Base-by-base conservation (phyloP, 2,329 filamentous ascomycete genomes). In the Nannizzia gypsea region DNA sequence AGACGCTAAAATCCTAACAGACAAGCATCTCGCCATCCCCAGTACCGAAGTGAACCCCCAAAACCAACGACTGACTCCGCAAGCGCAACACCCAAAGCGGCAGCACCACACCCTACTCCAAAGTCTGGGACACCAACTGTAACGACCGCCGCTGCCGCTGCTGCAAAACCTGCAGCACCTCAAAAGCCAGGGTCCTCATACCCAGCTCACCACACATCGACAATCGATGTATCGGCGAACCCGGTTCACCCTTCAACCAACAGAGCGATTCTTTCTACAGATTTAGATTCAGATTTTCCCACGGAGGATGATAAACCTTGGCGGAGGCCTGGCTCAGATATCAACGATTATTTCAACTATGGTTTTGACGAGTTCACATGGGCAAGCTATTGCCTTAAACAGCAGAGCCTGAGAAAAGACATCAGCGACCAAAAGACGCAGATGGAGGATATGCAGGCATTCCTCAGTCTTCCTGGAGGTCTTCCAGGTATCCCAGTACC, bases 291-390 rank as follows among this genome's bases (percentile, higher is more conserved):
- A 67, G 82, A 91, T 20, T 81, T 84, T 40, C 86, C 89, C 6
- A 64, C 79, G 59, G 89, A 90, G 67, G 77, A 82, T 63, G 88
- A 91, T 64, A 97, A 96, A 73, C 91, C 92, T 17, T 99, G 93
- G 93, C 86, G 93, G 50, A 86, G 91, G 64, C 93, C 93, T 0
- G 93, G 93, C 54, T 91, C 92, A 9, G 93, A 99, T 69, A 84
- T 96, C 59, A 93, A 88, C 62, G 93, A 99, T 72, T 97, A 95
- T 76, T 97, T 97, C 82, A 97, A 97, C 78, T 97, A 97, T 74
- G 92, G 92, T 61, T 97, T 97, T 70, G 92, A 97, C 75, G 92
- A 97, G 74, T 97, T 96, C 74, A 96, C 91, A 0, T 99, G 93
- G 93, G 88, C 91, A 4, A 83, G 91, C 59, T 99, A 99, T 72